Conservation (phyloP, 2,329 filamentous ascomycete species). For the Aureobasidium sp. region DNA sequence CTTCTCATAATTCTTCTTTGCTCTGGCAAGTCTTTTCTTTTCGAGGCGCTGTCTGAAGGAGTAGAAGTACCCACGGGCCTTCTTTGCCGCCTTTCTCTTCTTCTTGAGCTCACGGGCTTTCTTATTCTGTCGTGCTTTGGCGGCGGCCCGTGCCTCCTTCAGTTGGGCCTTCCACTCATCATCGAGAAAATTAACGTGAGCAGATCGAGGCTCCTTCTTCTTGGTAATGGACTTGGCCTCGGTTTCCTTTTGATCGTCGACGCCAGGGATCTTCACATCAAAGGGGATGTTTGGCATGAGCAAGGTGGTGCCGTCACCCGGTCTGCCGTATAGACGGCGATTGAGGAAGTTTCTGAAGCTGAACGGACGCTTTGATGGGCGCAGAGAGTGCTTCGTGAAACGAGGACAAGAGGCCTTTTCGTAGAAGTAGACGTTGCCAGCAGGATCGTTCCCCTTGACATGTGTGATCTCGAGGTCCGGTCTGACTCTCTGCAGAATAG, state of each 20-base stretch:
- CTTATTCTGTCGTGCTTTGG: not conserved
- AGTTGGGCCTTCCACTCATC: not conserved
- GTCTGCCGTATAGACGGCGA: not conserved
- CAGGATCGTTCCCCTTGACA: not conserved
- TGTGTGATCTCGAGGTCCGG: not conserved
- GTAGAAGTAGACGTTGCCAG: not conserved
- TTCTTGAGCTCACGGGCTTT: not conserved
- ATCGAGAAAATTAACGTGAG: not conserved
- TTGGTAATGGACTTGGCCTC: not conserved
- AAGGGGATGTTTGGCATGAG: not conserved
- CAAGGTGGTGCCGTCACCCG: not conserved
- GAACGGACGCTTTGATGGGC: not conserved
- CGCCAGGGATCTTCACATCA: not conserved
- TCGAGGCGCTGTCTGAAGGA: not conserved
- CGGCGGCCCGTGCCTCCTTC: not conserved
- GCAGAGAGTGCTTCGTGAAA: not conserved
- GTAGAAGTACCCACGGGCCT: not conserved
- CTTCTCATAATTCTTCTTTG: not conserved
- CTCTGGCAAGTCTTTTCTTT: not conserved
- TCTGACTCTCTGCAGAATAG: not conserved
- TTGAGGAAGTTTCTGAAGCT: conserved; percentile 1
- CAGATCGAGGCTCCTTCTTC: not conserved
- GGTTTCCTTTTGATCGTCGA: not conserved
- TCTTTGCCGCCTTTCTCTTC: not conserved
- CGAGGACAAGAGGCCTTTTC: not conserved